Base-by-base conservation (phyloP, 768 basidiomycete species). In the Neoboletus subvelutipes region DNA sequence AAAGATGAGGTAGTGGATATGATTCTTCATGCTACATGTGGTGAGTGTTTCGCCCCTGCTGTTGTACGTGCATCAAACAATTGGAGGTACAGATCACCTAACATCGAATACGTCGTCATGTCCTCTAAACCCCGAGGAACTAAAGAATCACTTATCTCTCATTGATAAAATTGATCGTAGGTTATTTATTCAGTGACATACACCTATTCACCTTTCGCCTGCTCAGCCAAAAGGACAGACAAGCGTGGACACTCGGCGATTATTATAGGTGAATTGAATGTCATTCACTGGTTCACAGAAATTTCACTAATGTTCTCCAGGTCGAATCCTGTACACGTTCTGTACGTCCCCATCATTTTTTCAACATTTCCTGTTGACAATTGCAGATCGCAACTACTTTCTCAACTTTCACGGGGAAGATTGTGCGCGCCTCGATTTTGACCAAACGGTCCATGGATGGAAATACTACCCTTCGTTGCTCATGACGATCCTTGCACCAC, bases 321-420 rank as follows among this genome's bases (percentile, higher is more conserved):
- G 72, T 34, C 71, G 72, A 36, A 63, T 67, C 15, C 73, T 73
- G 71, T 50, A 60, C 22, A 55, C 39, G 29, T 68, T 72, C 48
- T 68, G 71, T 72, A 50, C 9, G 71, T 57, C 13, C 29, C 12
- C n/a, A 11, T 26, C 46, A 3, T 33, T 2, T 22, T 37, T 9
- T 52, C 4, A 2, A 18, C 0, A 3, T 10, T 33, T n/a, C 29
- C 9, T 20, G 34, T 24, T 70, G 48, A 60, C 42, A 46, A 5
- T 41, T 39, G n/a, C 55, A 79, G 78, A 64, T 37, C 39, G 54
- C n/a, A 71, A 71, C 24, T 64, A 68, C 29, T 79, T 78, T 50
- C 42, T 76, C 15, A 76, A 82, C 50, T 78, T 74, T 42, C 57
- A 79, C 13, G 81, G 79, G 6, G 75, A 80, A 57, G 66, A 73